Evolutionary conservation across 345 rosid species (phyloP).

Genomic region (Clausena lansium): DNA sequence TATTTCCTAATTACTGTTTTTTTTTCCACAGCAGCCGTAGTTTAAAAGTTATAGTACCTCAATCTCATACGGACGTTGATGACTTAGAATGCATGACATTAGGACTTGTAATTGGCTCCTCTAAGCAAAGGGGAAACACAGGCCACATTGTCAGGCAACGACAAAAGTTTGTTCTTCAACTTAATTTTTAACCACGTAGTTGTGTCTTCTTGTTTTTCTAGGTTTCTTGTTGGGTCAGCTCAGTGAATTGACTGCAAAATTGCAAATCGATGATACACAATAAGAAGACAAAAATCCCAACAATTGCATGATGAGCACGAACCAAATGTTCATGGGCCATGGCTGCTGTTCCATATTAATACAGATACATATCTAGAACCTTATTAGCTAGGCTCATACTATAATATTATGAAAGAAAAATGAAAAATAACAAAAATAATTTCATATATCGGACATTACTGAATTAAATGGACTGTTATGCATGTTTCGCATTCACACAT

Average conservation of each 20-base stretch:
- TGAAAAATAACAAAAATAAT: neutral
- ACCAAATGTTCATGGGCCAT: constrained; percentile 13
- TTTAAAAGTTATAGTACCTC: too few relatives aligned
- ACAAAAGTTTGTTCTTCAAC: neutral
- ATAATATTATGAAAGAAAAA: neutral
- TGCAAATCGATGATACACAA: neutral
- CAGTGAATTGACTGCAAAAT: constrained; percentile 9
- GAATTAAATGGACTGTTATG: too few relatives aligned
- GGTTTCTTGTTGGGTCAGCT: constrained; percentile 7
- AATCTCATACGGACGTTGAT: too few relatives aligned
- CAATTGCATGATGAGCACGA: constrained; percentile 13
- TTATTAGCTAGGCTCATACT: neutral
- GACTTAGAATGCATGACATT: neutral
- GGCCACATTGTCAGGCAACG: constrained; percentile 16
- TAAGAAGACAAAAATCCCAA: neutral
- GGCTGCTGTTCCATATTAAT: constrained; percentile 7
- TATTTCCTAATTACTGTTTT: too few relatives aligned
- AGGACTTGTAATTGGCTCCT: constrained; percentile 12
- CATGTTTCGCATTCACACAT: too few relatives aligned
- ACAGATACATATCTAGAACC: neutral
- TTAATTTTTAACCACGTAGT: constrained; percentile 21
- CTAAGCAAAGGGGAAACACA: constrained; percentile 3
- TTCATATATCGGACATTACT: neutral
- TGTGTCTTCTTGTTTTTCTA: constrained; percentile 6
- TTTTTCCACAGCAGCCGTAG: too few relatives aligned